phyloP scores from a whole-genome alignment of 495 filamentous ascomycete genomes.

The Collariella sp. region DNA sequence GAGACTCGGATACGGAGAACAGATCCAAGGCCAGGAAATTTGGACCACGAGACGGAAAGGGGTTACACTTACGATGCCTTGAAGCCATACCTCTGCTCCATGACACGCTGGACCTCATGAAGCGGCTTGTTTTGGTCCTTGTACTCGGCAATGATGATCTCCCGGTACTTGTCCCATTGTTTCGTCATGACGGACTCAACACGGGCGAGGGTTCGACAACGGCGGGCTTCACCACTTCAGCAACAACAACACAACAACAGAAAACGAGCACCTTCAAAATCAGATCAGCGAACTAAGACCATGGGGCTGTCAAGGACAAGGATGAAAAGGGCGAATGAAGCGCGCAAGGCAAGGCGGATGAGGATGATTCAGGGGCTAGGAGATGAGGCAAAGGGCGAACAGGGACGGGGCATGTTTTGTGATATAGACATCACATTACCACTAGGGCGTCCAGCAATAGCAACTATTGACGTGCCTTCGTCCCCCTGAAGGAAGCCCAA shows the following conservation, averaged over 20 bases:
- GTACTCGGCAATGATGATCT: slow-evolving; percentile 32
- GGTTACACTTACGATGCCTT: slow-evolving; percentile 35
- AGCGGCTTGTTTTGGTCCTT: slow-evolving; percentile 35
- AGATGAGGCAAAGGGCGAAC: neutral
- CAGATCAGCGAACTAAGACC: neutral
- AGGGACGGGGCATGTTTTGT: neutral
- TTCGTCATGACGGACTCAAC: slow-evolving; percentile 34
- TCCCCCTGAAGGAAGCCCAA: neutral
- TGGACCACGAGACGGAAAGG: neutral
- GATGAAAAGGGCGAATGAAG: neutral
- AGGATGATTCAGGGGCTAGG: neutral
- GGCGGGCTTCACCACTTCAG: neutral
- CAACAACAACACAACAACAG: too few species aligned
- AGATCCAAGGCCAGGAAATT: neutral
- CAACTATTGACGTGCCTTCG: neutral
- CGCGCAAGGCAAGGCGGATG: neutral
- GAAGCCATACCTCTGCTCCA: slow-evolving; percentile 37
- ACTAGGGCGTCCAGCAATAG: neutral
- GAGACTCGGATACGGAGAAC: neutral
- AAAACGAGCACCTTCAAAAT: neutral
- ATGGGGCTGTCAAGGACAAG: neutral
- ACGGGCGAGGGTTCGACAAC: neutral
- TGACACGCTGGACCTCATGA: slow-evolving; percentile 32
- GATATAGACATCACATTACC: slow-evolving; percentile 7
- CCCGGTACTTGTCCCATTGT: slow-evolving; percentile 32